Evolutionary conservation across 495 filamentous ascomycete genomes (phyloP), one percentile per base, ranked within the genome.

Genomic region (Corynascus novoguineensis): DNA sequence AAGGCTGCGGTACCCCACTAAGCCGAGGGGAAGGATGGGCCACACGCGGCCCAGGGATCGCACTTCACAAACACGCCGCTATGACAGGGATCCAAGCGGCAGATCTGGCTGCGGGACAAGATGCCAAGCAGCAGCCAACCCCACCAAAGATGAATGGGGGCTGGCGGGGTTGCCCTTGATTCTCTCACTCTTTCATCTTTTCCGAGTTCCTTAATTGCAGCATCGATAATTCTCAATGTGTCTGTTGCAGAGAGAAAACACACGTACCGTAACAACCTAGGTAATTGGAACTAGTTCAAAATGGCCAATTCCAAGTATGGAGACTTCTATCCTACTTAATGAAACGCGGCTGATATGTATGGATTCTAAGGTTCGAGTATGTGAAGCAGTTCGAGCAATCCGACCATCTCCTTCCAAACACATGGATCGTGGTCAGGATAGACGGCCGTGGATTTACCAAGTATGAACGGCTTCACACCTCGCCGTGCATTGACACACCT

Each of bases 381-480:
- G 93, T 97, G 60, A 88, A 88, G 64, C 68, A 76, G 31, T 97
- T 96, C 64, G 93, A 98, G 78, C 87, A 87, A 68, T 71, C 81
- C 5, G 88, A 95, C 64, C 71, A 71, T 25, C 75, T 97, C 40
- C 83, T 97, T 4, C 89, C 86, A 25, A 92, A 91, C 60, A 97
- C 92, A 10, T 98, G 89, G 88, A 85, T 97, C 40, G 87, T 97
- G 9, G 83, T 98, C 52, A 84, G 93, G 45, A 84, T 97, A 54
- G 93, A 98, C 68, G 93, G 93, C 5, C 81, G 91, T 56, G 88
- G 89, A 28, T 97, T 97, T 66, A 90, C 90, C 63, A 93, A 91
- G 88, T 92, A 74, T 62, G 77, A 61, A 4, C 14, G 14, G 21
- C 3, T 46, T 2, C 28, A 32, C 17, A 19, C n/a, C 22, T 11